Evolutionary conservation across 2,329 filamentous ascomycete species (phyloP).

Genomic region (Clarireedia homoeocarpa): DNA sequence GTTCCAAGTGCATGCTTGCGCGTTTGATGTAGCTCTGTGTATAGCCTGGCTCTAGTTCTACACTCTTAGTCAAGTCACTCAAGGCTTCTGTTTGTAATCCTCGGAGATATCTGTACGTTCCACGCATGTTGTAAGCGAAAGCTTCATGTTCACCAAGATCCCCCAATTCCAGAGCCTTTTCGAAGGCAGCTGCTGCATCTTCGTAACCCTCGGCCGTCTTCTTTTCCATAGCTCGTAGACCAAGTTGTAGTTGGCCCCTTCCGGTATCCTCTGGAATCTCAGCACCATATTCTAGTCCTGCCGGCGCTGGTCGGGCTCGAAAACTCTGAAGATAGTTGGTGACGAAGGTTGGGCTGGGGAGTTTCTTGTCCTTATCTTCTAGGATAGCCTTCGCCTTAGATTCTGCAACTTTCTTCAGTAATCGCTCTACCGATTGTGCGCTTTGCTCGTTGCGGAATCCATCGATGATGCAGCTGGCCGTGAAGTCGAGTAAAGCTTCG

Average conservation of each 20-base stretch:
- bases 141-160: constrained; percentile 78
- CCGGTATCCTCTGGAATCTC: constrained; percentile 72
- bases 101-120: constrained; percentile 88
- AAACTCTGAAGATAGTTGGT: constrained; percentile 99
- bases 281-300: constrained; percentile 72
- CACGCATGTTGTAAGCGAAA: constrained; percentile 91
- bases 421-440: constrained; percentile 80
- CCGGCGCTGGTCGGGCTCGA: constrained; percentile 71
- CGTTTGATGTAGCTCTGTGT: constrained; percentile 99
- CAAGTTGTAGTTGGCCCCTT: constrained; percentile 77
- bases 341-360: constrained; percentile 93
- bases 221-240: constrained; percentile 70
- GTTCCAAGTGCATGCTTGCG: constrained; percentile 93
- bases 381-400: constrained; percentile 88
- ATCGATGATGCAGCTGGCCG: constrained; percentile 97
- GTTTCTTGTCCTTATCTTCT: constrained; percentile 67
- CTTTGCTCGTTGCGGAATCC: constrained; percentile 88
- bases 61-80: constrained; percentile 81
- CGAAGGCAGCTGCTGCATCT: constrained; percentile 77
- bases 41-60: constrained; percentile 78
- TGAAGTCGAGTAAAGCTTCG: constrained; percentile 94
- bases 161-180: constrained; percentile 76
- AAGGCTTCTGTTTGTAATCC: constrained; percentile 82
- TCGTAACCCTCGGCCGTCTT: constrained; percentile 90
- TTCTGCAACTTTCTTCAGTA: constrained; percentile 96